Base-by-base conservation (phyloP, 805 yeast species). In the Starmerella khaoyaiensis region DNA sequence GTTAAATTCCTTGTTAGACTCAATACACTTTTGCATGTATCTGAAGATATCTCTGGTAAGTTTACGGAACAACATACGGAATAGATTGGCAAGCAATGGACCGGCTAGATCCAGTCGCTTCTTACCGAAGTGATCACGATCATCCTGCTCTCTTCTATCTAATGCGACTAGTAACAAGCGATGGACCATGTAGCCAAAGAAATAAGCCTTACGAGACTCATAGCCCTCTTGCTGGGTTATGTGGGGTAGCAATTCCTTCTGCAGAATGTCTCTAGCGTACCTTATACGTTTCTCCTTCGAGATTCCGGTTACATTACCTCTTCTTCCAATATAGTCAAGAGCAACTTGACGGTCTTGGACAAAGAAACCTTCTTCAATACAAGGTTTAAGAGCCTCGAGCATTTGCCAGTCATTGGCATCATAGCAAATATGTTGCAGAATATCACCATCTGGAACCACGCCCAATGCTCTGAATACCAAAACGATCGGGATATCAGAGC, bases 401-500 rank as follows among this genome's bases (percentile, higher is more conserved):
- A 90, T 90, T 63, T 90, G 98, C 96, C 97, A 87, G 65, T 90
- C 99, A 49, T 78, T 80, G 43, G 83, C 84, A 61, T 90, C 99
- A 61, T 87, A 90, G 65, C 98, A 90, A 42, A 90, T 90, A 61
- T 90, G 98, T 62, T 90, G 96, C 55, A 90, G 67, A 54, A 90
- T 90, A 64, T 90, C 99, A 59, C 99, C 98, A 65, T 90, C 99
- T 28, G 97, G 97, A 17, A 90, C 95, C 33, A 90, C 90, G 50
- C 99, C 99, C 42, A 90, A 68, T 9, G 99, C 99, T 67, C 99
- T 73, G 63, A 90, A 90, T 17, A 90, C 95, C 57, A 90, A 79
- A 20, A 90, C 94, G 52, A 90, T 86, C 31, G 99, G 99, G 42
- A 90, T 79, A 59, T 90, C 99, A 51, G 86, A 90, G 58, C 86